Evolutionary conservation across 371 early-diverging fungal genomes (phyloP).

Genomic region (Mucor mucedo): DNA sequence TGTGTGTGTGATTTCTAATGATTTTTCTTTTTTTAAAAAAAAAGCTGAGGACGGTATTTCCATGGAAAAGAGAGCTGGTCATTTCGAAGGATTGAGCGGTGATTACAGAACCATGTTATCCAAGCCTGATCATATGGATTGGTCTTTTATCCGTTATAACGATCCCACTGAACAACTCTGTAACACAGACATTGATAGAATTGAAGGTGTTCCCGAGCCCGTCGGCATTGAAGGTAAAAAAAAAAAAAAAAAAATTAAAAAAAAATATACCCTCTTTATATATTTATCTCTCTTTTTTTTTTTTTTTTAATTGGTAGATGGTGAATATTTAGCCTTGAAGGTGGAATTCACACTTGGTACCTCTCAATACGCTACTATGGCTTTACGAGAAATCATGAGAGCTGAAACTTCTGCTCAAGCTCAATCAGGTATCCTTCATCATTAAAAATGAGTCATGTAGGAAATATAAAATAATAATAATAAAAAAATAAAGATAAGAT

Average conservation of each 20-base stretch:
- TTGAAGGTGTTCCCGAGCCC: constrained; percentile 59
- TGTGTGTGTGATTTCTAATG: neutral
- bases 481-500: too few species aligned
- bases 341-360: constrained; percentile 79
- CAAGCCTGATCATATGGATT: constrained; percentile 48
- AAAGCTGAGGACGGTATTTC: constrained; percentile 33
- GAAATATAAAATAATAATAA: too few species aligned
- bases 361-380: constrained; percentile 97
- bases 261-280: neutral
- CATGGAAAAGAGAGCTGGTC: constrained; percentile 45
- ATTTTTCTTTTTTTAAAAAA: constrained; percentile 1
- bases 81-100: constrained; percentile 69
- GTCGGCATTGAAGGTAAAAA: constrained; percentile 34
- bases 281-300: neutral
- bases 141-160: constrained; percentile 63
- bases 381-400: constrained; percentile 90
- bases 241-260: neutral
- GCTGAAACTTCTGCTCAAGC: constrained; percentile 69
- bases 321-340: constrained; percentile 74
- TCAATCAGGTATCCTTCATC: constrained; percentile 36
- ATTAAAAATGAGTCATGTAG: constrained; percentile 9
- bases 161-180: constrained; percentile 67
- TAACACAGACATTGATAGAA: constrained; percentile 73
- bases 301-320: constrained; percentile 42
- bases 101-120: constrained; percentile 78